Percentiles rank a stretch among this genome's conserved stretches.
Conservation (phyloP, 1,139 yeast species). For the Hansenula anomala region DNA sequence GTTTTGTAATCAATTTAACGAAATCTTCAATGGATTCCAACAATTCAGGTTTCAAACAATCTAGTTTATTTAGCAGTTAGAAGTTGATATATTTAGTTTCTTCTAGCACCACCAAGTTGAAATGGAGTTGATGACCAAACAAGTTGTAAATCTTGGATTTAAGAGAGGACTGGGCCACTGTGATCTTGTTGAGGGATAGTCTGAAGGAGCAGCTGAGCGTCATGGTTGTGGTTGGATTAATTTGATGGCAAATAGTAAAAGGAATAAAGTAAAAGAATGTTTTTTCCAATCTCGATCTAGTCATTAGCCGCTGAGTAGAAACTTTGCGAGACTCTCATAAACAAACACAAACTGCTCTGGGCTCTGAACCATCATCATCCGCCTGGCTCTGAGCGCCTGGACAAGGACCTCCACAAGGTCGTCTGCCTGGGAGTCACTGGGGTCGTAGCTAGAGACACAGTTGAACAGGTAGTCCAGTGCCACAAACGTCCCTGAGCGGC, state of each 20-base stretch:
- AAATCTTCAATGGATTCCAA: constrained; percentile 12
- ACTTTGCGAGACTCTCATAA: constrained; percentile 25
- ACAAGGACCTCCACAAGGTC: constrained; percentile 33
- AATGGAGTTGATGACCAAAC: constrained; percentile 1
- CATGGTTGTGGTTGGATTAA: constrained; percentile 6
- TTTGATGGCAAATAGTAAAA: too few relatives aligned
- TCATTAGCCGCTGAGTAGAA: constrained; percentile 1
- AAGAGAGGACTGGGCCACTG: constrained; percentile 5
- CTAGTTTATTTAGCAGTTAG: constrained; percentile 3
- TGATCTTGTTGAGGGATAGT: constrained; percentile 16
- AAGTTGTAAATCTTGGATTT: constrained; percentile 3
- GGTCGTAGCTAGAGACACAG: constrained; percentile 1
- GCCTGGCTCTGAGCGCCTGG: constrained; percentile 40
- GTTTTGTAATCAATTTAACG: constrained; percentile 15
- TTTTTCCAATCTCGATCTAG: too few relatives aligned
- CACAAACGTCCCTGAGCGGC: constrained; percentile 71
- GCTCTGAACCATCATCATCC: constrained; percentile 71
- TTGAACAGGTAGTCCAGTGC: constrained; percentile 53
- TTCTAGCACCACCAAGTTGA: constrained; percentile 12
- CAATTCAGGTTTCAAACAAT: constrained; percentile 4
- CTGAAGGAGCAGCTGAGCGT: constrained; percentile 14
- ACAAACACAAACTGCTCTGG: constrained; percentile 50
- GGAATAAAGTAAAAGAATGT: too few relatives aligned
- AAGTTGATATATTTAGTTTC: constrained; percentile 18
- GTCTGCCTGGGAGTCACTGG: not conserved